phyloP scores from a whole-genome alignment of 2,329 filamentous ascomycete species.

The Colletotrichum lindemuthianum region DNA sequence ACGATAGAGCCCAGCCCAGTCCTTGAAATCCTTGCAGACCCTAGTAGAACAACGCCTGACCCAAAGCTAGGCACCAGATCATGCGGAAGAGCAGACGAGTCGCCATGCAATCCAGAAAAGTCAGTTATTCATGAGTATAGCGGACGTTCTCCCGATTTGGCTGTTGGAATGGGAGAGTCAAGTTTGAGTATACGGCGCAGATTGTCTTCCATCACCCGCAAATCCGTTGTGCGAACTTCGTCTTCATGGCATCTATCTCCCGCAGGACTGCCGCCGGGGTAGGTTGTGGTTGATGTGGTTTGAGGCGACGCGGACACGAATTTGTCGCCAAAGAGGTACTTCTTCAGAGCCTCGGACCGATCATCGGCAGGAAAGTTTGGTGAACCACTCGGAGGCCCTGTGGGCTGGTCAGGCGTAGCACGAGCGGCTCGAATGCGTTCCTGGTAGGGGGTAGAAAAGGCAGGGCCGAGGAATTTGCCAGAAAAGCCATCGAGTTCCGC shows the following conservation, averaged over 20 bases:
- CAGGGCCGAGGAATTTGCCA: constrained; percentile 66
- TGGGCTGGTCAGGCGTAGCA: constrained; percentile 40
- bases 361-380: constrained; percentile 40
- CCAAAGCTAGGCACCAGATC: not conserved
- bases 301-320: constrained; percentile 34
- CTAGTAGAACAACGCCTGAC: not conserved
- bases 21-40: not conserved
- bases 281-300: constrained; percentile 9
- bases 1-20: no score
- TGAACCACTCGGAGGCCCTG: constrained; percentile 9
- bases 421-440: constrained; percentile 69
- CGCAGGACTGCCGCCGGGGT: constrained; percentile 14
- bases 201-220: constrained; percentile 63
- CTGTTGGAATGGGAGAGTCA: constrained; percentile 38
- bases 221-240: constrained; percentile 45
- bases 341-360: constrained; percentile 63
- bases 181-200: constrained; percentile 64
- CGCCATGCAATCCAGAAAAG: not conserved
- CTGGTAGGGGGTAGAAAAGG: constrained; percentile 74
- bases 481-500: constrained; percentile 74
- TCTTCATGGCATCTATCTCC: constrained; percentile 6
- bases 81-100: not conserved
- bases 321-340: constrained; percentile 61
- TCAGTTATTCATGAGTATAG: constrained; percentile 23
- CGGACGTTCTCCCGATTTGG: constrained; percentile 36